Conservation (phyloP, 73 alveolate species). For the Paramecium primaurelia region DNA sequence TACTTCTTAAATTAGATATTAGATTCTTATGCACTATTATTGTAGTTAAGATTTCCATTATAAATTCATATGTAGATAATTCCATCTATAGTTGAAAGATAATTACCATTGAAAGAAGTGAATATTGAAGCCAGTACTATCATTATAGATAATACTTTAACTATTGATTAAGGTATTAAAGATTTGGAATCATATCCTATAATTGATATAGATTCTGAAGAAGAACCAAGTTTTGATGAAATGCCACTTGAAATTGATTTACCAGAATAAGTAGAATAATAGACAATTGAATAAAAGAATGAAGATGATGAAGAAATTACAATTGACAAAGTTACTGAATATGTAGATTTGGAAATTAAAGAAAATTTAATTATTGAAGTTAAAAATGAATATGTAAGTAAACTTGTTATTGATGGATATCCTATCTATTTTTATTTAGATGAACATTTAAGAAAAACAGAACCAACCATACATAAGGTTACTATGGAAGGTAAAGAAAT, state of each 20-base stretch:
- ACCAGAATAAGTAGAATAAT: constrained; percentile 24
- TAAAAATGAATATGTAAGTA: constrained; percentile 21
- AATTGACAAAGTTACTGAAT: neutral
- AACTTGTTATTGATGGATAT: neutral
- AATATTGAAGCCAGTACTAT: constrained; percentile 7
- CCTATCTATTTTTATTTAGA: constrained; percentile 14
- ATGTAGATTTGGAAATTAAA: neutral
- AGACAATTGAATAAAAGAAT: neutral
- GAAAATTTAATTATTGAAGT: neutral
- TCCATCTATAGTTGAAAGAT: neutral
- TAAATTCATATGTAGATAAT: neutral
- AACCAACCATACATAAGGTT: neutral
- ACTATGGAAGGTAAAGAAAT: constrained; percentile 44
- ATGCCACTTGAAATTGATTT: constrained; percentile 21
- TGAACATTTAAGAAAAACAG: neutral
- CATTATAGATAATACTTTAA: constrained; percentile 30
- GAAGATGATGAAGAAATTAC: constrained; percentile 41
- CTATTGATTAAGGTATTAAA: neutral
- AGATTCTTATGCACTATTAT: constrained; percentile 29
- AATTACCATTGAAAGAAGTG: constrained; percentile 1
- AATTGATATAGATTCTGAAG: constrained; percentile 13
- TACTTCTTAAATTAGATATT: neutral
- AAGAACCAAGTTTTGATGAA: constrained; percentile 46
- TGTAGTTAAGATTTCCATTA: constrained; percentile 5
- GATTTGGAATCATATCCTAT: neutral